Evolutionary conservation across 2,329 filamentous ascomycete genomes (phyloP).

Genomic region (Aurifilum marmelostoma): DNA sequence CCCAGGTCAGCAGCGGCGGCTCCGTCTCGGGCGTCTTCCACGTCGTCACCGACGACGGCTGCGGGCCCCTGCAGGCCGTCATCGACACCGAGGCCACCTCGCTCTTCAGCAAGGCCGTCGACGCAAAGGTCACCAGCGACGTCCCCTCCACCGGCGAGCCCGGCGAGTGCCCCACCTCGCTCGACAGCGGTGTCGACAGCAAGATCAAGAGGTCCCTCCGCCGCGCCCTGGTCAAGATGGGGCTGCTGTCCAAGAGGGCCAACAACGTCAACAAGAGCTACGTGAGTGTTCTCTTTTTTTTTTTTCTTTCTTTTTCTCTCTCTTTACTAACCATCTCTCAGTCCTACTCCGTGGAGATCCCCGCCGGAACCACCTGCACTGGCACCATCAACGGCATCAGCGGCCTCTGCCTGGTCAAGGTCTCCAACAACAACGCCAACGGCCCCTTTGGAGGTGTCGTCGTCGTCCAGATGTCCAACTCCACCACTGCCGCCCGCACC

Average conservation of each 20-base stretch:
- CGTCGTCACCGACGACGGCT: conserved; percentile 48
- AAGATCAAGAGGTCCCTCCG: conserved; percentile 17
- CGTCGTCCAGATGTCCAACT: conserved; percentile 31
- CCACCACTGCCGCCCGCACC: conserved; percentile 13
- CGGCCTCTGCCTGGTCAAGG: conserved; percentile 32
- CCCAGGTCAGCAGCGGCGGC: conserved; percentile 41
- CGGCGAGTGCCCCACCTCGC: conserved; percentile 29
- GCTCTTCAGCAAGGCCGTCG: conserved; percentile 28
- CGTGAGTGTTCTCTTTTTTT: conserved; percentile 2
- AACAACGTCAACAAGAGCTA: conserved; percentile 30
- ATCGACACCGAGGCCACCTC: conserved; percentile 42
- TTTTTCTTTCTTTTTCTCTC: background rate
- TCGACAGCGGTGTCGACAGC: conserved; percentile 20
- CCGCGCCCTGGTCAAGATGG: conserved; percentile 26
- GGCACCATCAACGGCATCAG: conserved; percentile 27
- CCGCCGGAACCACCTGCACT: conserved; percentile 31
- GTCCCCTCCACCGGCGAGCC: conserved; percentile 25
- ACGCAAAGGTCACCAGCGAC: conserved; percentile 28
- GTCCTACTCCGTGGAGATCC: conserved; percentile 23
- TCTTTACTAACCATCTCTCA: background rate
- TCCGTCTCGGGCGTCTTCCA: conserved; percentile 42
- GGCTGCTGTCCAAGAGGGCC: conserved; percentile 29
- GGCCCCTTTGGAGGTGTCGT: conserved; percentile 32
- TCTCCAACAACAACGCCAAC: conserved; percentile 32
- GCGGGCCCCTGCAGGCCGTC: conserved; percentile 45